Conservation (phyloP, 1,139 yeast genomes). For the Candida frijolesensis region DNA sequence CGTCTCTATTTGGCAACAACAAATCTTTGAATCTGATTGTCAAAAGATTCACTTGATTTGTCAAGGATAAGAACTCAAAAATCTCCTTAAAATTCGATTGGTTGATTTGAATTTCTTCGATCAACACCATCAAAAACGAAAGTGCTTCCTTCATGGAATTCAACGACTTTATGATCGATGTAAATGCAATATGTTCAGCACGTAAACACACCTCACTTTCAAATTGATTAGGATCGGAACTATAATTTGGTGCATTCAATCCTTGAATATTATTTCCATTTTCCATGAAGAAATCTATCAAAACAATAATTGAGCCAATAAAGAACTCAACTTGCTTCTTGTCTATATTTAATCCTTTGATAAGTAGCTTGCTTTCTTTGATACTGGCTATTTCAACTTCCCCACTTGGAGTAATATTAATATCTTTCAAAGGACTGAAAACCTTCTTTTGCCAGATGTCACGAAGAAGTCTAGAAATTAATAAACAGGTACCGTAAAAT, state of each 20-base stretch:
- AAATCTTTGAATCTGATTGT: slow-evolving; percentile 72
- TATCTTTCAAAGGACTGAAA: slow-evolving; percentile 51
- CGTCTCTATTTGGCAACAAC: slow-evolving; percentile 63
- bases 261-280: slow-evolving; percentile 68
- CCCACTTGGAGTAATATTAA: slow-evolving; percentile 44
- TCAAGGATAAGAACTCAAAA: slow-evolving; percentile 65
- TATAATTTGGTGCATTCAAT: slow-evolving; percentile 51
- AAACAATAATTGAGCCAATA: slow-evolving; percentile 64
- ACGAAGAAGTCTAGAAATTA: slow-evolving; percentile 76
- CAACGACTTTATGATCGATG: slow-evolving; percentile 73
- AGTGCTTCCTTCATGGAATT: slow-evolving; percentile 86
- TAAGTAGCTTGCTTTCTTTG: slow-evolving; percentile 48
- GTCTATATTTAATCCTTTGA: slow-evolving; percentile 49
- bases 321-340: slow-evolving; percentile 64
- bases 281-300: slow-evolving; percentile 59
- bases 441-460: slow-evolving; percentile 77
- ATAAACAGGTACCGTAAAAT: slow-evolving; percentile 85
- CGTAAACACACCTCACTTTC: slow-evolving; percentile 73
- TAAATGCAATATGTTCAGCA: slow-evolving; percentile 90
- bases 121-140: slow-evolving; percentile 78
- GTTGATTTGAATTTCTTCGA: slow-evolving; percentile 67
- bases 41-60: slow-evolving; percentile 68
- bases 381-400: slow-evolving; percentile 43
- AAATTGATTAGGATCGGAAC: slow-evolving; percentile 49
- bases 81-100: slow-evolving; percentile 57